phyloP scores from a whole-genome alignment of 1,284 basidiomycete species.

The Pulveroboletus sp. region DNA sequence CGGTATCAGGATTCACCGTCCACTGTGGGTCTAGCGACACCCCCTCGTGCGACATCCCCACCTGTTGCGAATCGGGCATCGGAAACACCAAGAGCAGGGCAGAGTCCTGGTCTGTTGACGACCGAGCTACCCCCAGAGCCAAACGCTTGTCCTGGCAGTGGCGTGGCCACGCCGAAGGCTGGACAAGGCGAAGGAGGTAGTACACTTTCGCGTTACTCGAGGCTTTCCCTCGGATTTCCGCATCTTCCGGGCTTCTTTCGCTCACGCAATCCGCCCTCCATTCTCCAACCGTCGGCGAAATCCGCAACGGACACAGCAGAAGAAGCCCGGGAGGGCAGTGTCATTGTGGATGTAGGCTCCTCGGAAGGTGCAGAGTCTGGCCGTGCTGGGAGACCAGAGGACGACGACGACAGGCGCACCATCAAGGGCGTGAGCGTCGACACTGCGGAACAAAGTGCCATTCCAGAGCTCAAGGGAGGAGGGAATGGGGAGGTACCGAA shows the following conservation, averaged over 20 bases:
- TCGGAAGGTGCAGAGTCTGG: slow-evolving; percentile 10
- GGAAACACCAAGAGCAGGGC: slow-evolving; percentile 36
- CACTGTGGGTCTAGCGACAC: slow-evolving; percentile 32
- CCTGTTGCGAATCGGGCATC: slow-evolving; percentile 21
- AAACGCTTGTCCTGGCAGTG: slow-evolving; percentile 49
- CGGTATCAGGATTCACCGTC: slow-evolving; percentile 28
- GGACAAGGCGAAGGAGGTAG: slow-evolving; percentile 29
- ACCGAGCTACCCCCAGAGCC: slow-evolving; percentile 36
- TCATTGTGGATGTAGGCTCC: slow-evolving; percentile 13
- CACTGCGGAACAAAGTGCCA: slow-evolving; percentile 23
- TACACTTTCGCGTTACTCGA: slow-evolving; percentile 41
- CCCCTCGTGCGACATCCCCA: slow-evolving; percentile 23
- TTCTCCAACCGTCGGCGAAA: slow-evolving; percentile 18
- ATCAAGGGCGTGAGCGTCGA: slow-evolving; percentile 49
- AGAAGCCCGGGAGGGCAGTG: slow-evolving; percentile 26
- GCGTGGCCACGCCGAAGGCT: slow-evolving; percentile 54
- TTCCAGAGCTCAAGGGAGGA: slow-evolving; percentile 16
- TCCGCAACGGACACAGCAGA: slow-evolving; percentile 30
- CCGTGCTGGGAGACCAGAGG: slow-evolving; percentile 28
- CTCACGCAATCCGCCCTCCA: slow-evolving; percentile 53
- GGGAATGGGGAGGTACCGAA: slow-evolving; percentile 9
- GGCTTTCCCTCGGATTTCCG: slow-evolving; percentile 55
- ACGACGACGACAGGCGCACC: slow-evolving; percentile 61
- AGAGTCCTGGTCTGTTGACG: slow-evolving; percentile 34
- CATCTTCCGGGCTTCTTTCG: slow-evolving; percentile 67